Evolutionary conservation across 2,329 filamentous ascomycete genomes (phyloP).

Genomic region (Didymellaceae sp.): DNA sequence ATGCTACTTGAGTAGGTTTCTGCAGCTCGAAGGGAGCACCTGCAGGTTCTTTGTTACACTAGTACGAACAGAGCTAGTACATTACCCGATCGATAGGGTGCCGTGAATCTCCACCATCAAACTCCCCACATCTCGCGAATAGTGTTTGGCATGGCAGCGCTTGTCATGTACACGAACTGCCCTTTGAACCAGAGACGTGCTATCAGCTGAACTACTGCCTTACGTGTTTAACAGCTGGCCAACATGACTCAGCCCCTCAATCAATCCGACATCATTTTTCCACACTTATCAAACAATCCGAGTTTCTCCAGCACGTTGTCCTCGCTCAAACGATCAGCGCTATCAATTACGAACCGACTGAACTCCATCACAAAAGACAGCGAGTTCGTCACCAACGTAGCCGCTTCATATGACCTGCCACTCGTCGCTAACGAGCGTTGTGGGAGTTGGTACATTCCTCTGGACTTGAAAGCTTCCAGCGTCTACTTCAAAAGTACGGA

Average conservation of each 20-base stretch:
- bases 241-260: constrained; percentile 37
- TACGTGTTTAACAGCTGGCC: no score
- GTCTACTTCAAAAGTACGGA: constrained; percentile 99
- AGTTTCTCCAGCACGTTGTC: constrained; percentile 68
- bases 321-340: constrained; percentile 75
- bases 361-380: constrained; percentile 79
- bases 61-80: not conserved
- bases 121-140: not conserved
- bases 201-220: not conserved
- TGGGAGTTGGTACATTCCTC: constrained; percentile 90
- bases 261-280: constrained; percentile 59
- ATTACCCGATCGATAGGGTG: not conserved
- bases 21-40: not conserved
- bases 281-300: constrained; percentile 66
- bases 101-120: not conserved
- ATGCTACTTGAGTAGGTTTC: not conserved
- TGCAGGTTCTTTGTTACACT: constrained; percentile 7
- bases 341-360: constrained; percentile 82
- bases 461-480: constrained; percentile 69
- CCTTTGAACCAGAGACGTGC: no score
- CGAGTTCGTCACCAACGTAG: constrained; percentile 71
- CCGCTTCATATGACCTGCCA: constrained; percentile 65
- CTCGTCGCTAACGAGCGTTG: constrained; percentile 93
- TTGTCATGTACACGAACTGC: not conserved
- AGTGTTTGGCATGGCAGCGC: not conserved